phyloP scores from a whole-genome alignment of 2,329 filamentous ascomycete genomes.

The Colletotrichum sp. region DNA sequence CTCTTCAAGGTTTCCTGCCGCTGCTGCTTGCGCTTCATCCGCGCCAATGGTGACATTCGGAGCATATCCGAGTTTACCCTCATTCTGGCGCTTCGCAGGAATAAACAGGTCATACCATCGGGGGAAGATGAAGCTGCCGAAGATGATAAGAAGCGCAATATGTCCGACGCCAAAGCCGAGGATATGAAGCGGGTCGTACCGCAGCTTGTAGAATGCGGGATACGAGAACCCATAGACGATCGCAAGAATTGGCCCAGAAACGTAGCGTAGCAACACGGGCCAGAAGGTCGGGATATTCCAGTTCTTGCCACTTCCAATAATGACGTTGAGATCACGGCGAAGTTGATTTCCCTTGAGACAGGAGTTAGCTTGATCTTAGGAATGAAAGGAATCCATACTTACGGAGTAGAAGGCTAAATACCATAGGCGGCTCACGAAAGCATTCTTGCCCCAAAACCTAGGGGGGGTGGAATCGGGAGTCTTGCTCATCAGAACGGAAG shows the following conservation, averaged over 20 bases:
- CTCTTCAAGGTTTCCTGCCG: neutral
- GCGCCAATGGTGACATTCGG: slow-evolving; percentile 14
- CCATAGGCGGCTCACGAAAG: slow-evolving; percentile 49
- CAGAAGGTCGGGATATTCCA: slow-evolving; percentile 60
- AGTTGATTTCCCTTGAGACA: slow-evolving; percentile 56
- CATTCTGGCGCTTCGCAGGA: slow-evolving; percentile 46
- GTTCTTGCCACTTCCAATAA: slow-evolving; percentile 58
- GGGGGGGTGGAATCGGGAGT: slow-evolving; percentile 45
- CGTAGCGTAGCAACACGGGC: slow-evolving; percentile 53
- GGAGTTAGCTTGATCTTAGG: neutral
- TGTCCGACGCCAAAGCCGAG: slow-evolving; percentile 54
- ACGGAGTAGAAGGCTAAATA: slow-evolving; percentile 63
- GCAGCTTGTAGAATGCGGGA: slow-evolving; percentile 50
- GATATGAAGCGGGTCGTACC: slow-evolving; percentile 55
- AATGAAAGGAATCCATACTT: slow-evolving; percentile 27
- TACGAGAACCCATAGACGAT: slow-evolving; percentile 60
- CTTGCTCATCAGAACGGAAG: slow-evolving; percentile 43
- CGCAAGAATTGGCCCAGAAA: slow-evolving; percentile 52
- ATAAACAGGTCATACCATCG: slow-evolving; percentile 60
- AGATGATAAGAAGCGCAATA: slow-evolving; percentile 49
- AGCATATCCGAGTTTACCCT: slow-evolving; percentile 42
- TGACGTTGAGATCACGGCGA: slow-evolving; percentile 57
- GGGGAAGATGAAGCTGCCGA: slow-evolving; percentile 54
- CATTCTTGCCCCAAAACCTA: slow-evolving; percentile 44
- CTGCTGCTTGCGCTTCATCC: slow-evolving; percentile 18